Evolutionary conservation across 2,329 filamentous ascomycete genomes (phyloP), one percentile per base, ranked within the genome.

Genomic region (Ceratocystis papillata): DNA sequence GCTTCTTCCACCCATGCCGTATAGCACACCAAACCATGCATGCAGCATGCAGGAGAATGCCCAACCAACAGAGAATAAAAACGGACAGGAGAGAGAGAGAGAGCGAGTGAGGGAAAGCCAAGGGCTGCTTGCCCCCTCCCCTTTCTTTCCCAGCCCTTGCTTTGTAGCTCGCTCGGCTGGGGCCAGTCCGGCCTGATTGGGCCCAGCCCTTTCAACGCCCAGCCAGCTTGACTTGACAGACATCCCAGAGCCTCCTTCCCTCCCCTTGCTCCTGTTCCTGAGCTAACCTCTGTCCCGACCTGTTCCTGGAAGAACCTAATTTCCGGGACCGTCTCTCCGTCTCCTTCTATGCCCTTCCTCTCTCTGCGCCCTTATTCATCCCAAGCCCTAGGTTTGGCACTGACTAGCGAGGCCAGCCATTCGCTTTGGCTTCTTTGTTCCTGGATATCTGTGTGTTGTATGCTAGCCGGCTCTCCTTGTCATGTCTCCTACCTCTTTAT

Each of bases 231-330:
- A 30, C 53, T 30, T 30, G 37, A 10, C 48, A 33, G 53, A 22
- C 12, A 57, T 22, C 10, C 3, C 10, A 30, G 22, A 41, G 37
- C 37, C 37, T 41, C 37, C 37, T 30, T 25, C 20, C 7, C 10
- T 5, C 20, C 17, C 53, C 53, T 33, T 57, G 22, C 30, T 57
- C 53, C 22, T 55, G 50, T 55, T 28, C 50, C 20, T 55, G 50
- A 25, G 5, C 50, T 28, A 25, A 15, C 5, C 20, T 25, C 50
- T 55, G 50, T 55, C 25, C 50, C 50, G 25, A 28, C 53, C 53
- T 57, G 53, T 57, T 33, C 53, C 53, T 57, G 53, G 28, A 57
- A 33, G 28, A 57, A 57, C 53, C 53, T 8, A 57, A n/a, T 57
- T 57, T 57, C 53, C 22, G 53, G 53, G 53, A 57, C 53, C 22